Base-by-base conservation (phyloP, 441 rosid genomes). In the Populus hybrid region DNA sequence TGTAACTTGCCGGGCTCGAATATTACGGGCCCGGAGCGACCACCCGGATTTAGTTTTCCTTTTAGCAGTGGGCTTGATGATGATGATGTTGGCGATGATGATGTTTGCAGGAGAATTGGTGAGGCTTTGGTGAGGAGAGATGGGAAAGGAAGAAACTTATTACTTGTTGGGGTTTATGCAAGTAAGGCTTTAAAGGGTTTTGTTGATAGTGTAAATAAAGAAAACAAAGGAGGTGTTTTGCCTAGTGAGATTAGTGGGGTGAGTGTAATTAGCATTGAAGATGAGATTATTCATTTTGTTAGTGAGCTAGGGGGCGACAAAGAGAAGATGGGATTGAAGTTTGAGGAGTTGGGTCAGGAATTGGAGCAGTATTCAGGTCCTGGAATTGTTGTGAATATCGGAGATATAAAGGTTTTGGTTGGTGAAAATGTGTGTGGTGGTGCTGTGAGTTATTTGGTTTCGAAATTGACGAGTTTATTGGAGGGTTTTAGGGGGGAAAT, bases 131-230 rank as follows among this genome's bases (percentile, higher is more conserved):
- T 71, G 42, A 79, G 80, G 79, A 87, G 71, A 64, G 84, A 76
- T 11, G 86, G 90, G 59, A 89, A 75, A 28, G 84, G 88, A 35
- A 87, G 83, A 79, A 92, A 86, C 38, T 88, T 92, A 1, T 70
- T 92, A 38, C 92, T 94, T 6, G 84, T 91, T 9, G 97, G 97
- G 9, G 83, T 79, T 14, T 87, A 84, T 61, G 91, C 96, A 34
- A 12, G 18, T 34, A 89, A 85, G 63, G 91, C 93, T 54, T 83
- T 94, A 10, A 82, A 72, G 70, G 82, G 85, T 34, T 94, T 92
- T 76, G 64, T 73, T 14, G 92, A 88, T 9, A 76, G 81, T 69
- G 79, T 90, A 6, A 57, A 80, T 73, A 88, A 72, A 75, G 84
- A 84, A 11, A 82, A 81, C 73, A 36, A 61, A 74, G 87, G 83